Base-by-base conservation (phyloP, 106 monocot species). In the Apostasia shenzhenica region DNA sequence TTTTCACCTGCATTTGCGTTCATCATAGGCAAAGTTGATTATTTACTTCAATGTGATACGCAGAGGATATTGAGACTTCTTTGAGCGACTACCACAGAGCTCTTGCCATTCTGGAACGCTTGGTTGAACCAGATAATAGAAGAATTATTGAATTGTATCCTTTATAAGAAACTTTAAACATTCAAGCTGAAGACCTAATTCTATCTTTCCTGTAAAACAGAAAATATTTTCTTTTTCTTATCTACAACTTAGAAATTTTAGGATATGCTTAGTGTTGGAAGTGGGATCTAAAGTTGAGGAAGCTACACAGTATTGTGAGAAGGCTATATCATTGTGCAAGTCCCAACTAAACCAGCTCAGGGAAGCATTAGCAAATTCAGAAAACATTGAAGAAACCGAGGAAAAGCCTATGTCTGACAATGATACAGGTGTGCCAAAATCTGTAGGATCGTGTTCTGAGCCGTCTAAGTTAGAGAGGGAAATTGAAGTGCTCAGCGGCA, bases 41-140 rank as follows among this genome's bases (percentile, higher is more conserved):
- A 62, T 26, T 47, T 41, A 55, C 8, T 56, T 65, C 69, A 2
- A 8, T 69, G 63, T 58, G 47, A 67, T 53, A 47, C 77, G 75
- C 84, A 99, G 97, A 99, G 92, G 97, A 97, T 55, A 61, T 92
- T 73, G 89, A 97, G 72, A 89, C 82, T 38, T 97, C 92, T 6
- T 63, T 97, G 26, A 81, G 55, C 70, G 97, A 97, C 70, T 97
- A 89, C 74, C 45, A 57, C 41, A 89, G 75, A 69, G 97, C 92
- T 61, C 72, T 92, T 37, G 80, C 92, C 58, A 87, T 92, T 53
- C 4, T 83, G 58, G 86, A 81, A 48, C 74, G 45, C 5, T 71
- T 97, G 49, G 84, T 83, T 49, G 92, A 87, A 69, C 73, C 81
- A 57, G 87, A 92, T 66, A 84, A 83, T 78, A 84, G 97, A 0